Evolutionary conservation across 2,329 filamentous ascomycete species (phyloP), one percentile per base, ranked within the genome.

Genomic region (Aureobasidium sp.): DNA sequence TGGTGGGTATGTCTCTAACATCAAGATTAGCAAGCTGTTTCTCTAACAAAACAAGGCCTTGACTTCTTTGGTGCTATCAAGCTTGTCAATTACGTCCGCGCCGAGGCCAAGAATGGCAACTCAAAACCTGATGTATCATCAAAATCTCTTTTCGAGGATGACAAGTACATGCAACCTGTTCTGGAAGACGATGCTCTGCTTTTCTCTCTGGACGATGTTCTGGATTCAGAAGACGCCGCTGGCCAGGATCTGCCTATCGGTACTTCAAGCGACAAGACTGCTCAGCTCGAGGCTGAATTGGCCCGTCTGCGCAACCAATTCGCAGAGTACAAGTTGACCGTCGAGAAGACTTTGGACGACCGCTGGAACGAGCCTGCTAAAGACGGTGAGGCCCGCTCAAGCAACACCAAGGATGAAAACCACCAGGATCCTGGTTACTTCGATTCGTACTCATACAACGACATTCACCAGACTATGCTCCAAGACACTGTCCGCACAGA

Each of bases 391-490:
- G 61, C 62, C 37, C 55, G 62, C 12, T 62, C 48, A 41, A 50
- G 26, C 41, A 62, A 53, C 32, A 36, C 57, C 23, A 64, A 44
- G 34, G 63, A 66, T 39, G 64, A 64, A 17, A 65, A 64, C 51
- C 65, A 66, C 44, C 63, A 65, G 39, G 68, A 69, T 42, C 57
- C 60, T 36, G 64, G 64, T 3, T 69, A 69, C 65, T 69, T 69
- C 46, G 66, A 68, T 10, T 67, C 67, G 10, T 69, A 69, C 62
- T 65, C 65, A 51, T 68, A 65, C 64, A 67, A 67, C 58, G 90
- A 91, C 62, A 97, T 97, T 62, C 92, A 97, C 73, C 91, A 96
- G 72, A 91, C 89, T 8, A 97, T 97, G 92, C 82, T 97, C 65
- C 96, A 96, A 73, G 92, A 97, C 71, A 81, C 84, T 0, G 82